Evolutionary conservation across 352 stramenopile species (phyloP), one percentile per base, ranked within the genome.

Genomic region (Halophytophthora batemanensis): DNA sequence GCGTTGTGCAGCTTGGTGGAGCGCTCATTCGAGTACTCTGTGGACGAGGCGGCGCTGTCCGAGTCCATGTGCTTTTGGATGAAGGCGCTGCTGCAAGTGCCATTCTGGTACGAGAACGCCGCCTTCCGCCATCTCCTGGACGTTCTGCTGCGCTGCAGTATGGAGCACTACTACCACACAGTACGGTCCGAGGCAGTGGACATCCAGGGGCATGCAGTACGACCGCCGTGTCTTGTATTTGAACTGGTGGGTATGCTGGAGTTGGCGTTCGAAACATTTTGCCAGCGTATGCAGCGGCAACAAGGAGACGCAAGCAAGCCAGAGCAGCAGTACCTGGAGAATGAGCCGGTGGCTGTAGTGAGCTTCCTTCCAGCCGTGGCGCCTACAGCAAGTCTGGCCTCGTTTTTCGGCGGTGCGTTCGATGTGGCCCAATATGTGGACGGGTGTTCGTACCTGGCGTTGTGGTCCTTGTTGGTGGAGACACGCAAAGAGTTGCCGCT

Each of bases 31-130:
- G 78, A 85, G 35, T 76, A 80, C 40, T 75, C 74, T 2, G 59
- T 76, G 3, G 60, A 77, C 11, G 63, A 76, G 0, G 47, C 58
- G 6, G 42, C 52, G 5, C 70, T 88, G 0, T 44, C 33, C 13
- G 59, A 82, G 10, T 59, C 73, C 17, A 71, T 79, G 45, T 25
- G 53, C 2, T 89, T 86, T 39, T 92, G 82, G 82, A 61, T 76
- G 48, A 79, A 76, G 45, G 53, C 76, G 21, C 41, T 92, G 25
- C 53, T 90, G 1, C 74, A 85, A 50, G 78, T 90, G 13, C 82
- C 82, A 4, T 86, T 84, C 38, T 93, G 82, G 82, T 87, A 81
- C 50, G 80, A 93, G 52, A 84, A 87, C 47, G 64, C 72, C 19
- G 76, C 66, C 0, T 77, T 93, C 31, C 74, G 82, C 10, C 66